Conservation (phyloP, 2,329 filamentous ascomycete genomes). For the Endothia cerciana region DNA sequence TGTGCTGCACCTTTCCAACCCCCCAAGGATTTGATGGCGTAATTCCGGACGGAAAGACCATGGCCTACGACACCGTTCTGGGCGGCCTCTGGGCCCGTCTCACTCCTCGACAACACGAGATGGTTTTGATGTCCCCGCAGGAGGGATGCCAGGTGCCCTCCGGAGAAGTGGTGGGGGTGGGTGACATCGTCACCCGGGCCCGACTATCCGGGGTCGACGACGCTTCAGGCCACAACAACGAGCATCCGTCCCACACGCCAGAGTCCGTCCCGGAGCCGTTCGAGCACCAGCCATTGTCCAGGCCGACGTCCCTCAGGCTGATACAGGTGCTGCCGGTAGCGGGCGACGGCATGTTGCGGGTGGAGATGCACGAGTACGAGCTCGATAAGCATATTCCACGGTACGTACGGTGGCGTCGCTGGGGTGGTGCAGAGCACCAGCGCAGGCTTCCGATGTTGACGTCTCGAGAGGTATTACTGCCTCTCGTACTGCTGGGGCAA, state of each 20-base stretch:
- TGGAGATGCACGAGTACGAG: constrained; percentile 1
- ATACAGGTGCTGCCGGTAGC: background rate
- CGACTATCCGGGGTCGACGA: background rate
- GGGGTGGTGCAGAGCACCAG: background rate
- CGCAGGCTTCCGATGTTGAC: background rate
- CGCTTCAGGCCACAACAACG: background rate
- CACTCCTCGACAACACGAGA: background rate
- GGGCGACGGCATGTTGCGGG: background rate
- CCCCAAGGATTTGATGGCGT: background rate
- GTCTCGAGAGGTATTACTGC: background rate
- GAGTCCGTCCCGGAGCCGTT: background rate
- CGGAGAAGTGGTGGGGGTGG: background rate
- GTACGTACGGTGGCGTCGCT: background rate
- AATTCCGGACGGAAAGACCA: background rate
- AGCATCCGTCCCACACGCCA: background rate
- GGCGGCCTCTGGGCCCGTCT: background rate
- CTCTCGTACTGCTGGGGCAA: constrained; percentile 6
- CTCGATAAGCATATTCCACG: background rate
- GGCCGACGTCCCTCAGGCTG: background rate
- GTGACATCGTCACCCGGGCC: background rate
- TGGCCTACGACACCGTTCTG: background rate
- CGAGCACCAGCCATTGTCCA: background rate
- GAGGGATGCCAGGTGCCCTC: background rate
- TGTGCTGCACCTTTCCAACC: background rate
- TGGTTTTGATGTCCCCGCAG: background rate